Conservation (phyloP, 2,329 filamentous ascomycete species). For the Pseudogymnoascus sp. region DNA sequence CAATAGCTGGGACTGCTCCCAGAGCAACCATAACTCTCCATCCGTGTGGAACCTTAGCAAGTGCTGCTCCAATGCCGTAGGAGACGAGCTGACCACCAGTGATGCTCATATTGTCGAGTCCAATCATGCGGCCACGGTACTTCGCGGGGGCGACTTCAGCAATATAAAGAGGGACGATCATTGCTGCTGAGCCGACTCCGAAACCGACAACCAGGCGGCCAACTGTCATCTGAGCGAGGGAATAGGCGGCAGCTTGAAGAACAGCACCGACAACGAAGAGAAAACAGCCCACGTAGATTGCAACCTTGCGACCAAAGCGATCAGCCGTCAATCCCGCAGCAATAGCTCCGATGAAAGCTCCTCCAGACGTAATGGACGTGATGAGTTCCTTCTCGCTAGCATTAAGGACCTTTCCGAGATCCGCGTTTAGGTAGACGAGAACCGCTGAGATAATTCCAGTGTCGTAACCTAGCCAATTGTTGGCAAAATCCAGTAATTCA, state of each 20-base stretch:
- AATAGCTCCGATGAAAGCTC: constrained; percentile 38
- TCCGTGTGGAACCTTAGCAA: constrained; percentile 34
- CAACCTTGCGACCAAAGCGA: constrained; percentile 33
- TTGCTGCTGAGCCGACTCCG: constrained; percentile 41
- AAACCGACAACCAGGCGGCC: constrained; percentile 41
- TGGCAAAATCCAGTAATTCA: no score
- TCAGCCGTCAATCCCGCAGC: constrained; percentile 33
- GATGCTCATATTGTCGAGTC: constrained; percentile 40
- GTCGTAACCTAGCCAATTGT: constrained; percentile 33
- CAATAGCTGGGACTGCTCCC: constrained; percentile 39
- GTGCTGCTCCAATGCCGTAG: constrained; percentile 36
- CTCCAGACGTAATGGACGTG: constrained; percentile 44
- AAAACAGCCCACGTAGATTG: constrained; percentile 34
- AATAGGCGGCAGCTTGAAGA: constrained; percentile 30
- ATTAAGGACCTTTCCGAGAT: constrained; percentile 33
- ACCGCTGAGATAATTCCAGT: constrained; percentile 40
- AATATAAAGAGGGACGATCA: constrained; percentile 42
- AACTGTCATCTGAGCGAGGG: constrained; percentile 37
- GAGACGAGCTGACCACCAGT: constrained; percentile 36
- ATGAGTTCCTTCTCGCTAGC: constrained; percentile 43
- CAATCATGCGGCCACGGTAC: constrained; percentile 42
- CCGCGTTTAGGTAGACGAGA: constrained; percentile 33
- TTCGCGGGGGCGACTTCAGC: constrained; percentile 43
- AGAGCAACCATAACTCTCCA: constrained; percentile 44
- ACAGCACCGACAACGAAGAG: constrained; percentile 35